These are phyloP conservation scores for Mycena filopes DNA, from an alignment of 768 basidiomycete species.

Conservation along the genomic window DNA sequence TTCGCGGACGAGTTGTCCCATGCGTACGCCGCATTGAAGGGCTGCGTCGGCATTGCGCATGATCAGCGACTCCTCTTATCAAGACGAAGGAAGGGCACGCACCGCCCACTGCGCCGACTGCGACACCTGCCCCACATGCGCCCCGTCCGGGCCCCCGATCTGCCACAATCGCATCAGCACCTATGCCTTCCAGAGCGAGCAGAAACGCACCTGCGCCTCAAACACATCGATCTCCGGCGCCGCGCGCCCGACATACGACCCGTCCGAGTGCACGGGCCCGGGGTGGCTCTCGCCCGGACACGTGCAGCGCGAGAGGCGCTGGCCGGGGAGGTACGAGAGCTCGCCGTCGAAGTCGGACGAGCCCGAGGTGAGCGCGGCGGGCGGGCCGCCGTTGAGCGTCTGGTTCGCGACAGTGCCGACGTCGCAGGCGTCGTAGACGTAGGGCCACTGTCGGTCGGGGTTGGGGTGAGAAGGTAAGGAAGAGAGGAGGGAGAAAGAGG, in stretches of 20 bases:
- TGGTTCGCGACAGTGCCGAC: constrained; percentile 85
- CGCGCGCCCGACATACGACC: constrained; percentile 60
- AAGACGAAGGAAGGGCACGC: constrained; percentile 15
- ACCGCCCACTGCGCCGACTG: constrained; percentile 64
- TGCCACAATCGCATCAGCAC: constrained; percentile 20
- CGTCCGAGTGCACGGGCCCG: constrained; percentile 58
- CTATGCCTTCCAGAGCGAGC: not conserved
- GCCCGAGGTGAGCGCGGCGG: constrained; percentile 57
- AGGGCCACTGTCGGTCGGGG: constrained; percentile 62
- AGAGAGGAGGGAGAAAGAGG: constrained; percentile 37
- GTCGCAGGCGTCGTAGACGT: constrained; percentile 79
- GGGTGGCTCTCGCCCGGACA: constrained; percentile 68
- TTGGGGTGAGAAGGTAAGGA: not conserved
- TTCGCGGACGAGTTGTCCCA: constrained; percentile 51
- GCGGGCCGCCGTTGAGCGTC: constrained; percentile 62
- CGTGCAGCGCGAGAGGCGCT: constrained; percentile 67
- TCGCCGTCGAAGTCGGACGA: constrained; percentile 55
- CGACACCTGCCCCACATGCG: constrained; percentile 49
- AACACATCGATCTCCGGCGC: constrained; percentile 73
- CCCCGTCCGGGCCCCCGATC: constrained; percentile 36
- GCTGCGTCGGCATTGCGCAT: constrained; percentile 38
- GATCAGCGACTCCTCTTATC: too few relatives aligned
- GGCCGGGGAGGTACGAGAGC: constrained; percentile 61
- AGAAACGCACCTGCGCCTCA: constrained; percentile 35
- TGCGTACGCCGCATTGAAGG: constrained; percentile 57